phyloP scores from a whole-genome alignment of 1,139 yeast genomes.

The Zygosaccharomyces pseudobailii region DNA sequence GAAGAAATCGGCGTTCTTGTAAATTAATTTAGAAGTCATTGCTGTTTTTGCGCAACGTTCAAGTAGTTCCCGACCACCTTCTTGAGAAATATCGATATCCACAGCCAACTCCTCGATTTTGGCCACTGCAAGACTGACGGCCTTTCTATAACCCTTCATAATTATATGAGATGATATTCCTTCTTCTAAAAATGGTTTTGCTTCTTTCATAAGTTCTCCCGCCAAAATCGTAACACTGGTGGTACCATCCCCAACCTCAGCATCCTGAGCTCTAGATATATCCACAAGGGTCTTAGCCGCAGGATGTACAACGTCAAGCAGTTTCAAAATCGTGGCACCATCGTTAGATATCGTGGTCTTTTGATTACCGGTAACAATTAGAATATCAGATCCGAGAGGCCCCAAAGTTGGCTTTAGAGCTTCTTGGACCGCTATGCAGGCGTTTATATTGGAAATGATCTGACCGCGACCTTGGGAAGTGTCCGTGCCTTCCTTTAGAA shows the following conservation, averaged over 20 bases:
- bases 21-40: conserved; percentile 90
- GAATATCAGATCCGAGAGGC: conserved; percentile 93
- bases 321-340: conserved; percentile 92
- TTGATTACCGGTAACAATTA: conserved; percentile 77
- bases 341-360: conserved; percentile 94
- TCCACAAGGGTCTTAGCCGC: conserved; percentile 96
- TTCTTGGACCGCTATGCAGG: conserved; percentile 95
- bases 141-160: conserved; percentile 81
- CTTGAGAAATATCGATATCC: conserved; percentile 54
- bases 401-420: conserved; percentile 93
- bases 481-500: conserved; percentile 95
- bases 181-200: conserved; percentile 87
- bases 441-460: conserved; percentile 89
- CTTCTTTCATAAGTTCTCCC: conserved; percentile 89
- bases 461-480: conserved; percentile 96
- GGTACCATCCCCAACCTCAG: conserved; percentile 99
- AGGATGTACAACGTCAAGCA: conserved; percentile 94
- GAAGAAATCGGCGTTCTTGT: conserved; percentile 81
- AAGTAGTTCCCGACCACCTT: conserved; percentile 55
- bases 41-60: conserved; percentile 96
- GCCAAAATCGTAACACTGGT: conserved; percentile 93
- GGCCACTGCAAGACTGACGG: conserved; percentile 70
- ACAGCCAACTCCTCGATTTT: conserved; percentile 73
- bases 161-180: conserved; percentile 90
- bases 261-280: conserved; percentile 93